A percentile compares a stretch with the other conserved stretches of the same genome.
These are phyloP conservation scores for Candida bentonensis DNA, from an alignment of 805 yeast genomes.

Conservation along the genomic window DNA sequence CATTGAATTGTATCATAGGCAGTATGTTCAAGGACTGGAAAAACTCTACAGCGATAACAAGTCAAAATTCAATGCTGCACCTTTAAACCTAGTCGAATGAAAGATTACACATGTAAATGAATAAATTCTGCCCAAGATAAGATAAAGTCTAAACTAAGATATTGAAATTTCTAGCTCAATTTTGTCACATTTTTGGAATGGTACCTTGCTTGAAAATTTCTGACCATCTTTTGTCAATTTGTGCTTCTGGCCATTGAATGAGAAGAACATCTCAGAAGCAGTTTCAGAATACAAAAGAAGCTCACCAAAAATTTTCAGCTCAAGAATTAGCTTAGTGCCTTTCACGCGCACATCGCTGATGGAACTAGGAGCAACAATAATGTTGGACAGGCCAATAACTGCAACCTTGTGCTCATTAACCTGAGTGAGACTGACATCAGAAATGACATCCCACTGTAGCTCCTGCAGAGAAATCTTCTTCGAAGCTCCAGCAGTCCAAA, in stretches of 20 bases:
- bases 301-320: background rate
- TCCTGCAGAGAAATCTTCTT: background rate
- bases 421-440: background rate
- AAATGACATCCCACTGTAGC: background rate
- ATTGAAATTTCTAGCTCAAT: background rate
- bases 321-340: background rate
- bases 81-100: background rate
- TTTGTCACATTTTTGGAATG: background rate
- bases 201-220: background rate
- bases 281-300: background rate
- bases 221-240: background rate
- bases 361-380: background rate
- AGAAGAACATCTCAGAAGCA: background rate
- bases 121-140: too few species aligned
- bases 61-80: constrained; percentile 17
- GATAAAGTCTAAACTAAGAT: too few species aligned
- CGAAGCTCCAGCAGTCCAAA: background rate
- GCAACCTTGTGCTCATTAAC: background rate
- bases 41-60: constrained; percentile 56
- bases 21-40: constrained; percentile 52
- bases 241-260: background rate
- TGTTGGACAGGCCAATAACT: background rate
- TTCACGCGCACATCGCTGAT: background rate
- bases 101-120: too few species aligned
- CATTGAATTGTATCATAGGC: constrained; percentile 41